Percentiles rank a stretch among this genome's conserved stretches.
phyloP scores from a whole-genome alignment of 2,329 filamentous ascomycete genomes.

The Monosporascus sp. region DNA sequence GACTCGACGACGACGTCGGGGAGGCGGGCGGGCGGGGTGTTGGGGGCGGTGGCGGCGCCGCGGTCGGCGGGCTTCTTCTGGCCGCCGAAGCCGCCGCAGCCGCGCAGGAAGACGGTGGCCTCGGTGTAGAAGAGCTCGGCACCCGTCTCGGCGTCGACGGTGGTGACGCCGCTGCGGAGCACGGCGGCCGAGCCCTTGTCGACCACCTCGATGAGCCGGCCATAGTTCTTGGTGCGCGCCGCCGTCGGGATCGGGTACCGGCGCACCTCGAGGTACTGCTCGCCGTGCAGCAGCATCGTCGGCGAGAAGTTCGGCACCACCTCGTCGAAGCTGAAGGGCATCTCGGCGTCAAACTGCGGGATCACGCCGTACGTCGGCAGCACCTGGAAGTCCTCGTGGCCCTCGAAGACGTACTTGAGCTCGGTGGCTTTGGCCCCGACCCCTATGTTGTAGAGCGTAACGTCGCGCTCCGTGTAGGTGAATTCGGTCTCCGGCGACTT shows the following conservation, averaged over 20 bases:
- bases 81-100: constrained; percentile 85
- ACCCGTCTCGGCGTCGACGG: constrained; percentile 76
- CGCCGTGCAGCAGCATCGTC: constrained; percentile 98
- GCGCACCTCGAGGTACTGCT: constrained; percentile 94
- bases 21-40: constrained; percentile 69
- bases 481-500: constrained; percentile 61
- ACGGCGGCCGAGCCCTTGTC: constrained; percentile 92
- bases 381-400: constrained; percentile 85
- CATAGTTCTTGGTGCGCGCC: constrained; percentile 68
- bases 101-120: constrained; percentile 84
- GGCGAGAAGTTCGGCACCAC: constrained; percentile 94
- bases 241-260: constrained; percentile 88
- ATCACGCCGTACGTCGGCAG: constrained; percentile 95
- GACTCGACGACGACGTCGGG: constrained; percentile 83
- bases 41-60: constrained; percentile 72
- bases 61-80: constrained; percentile 71
- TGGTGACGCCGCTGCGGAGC: constrained; percentile 73
- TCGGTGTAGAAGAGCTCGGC: constrained; percentile 98
- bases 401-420: constrained; percentile 84
- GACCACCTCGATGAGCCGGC: constrained; percentile 83
- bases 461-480: constrained; percentile 78
- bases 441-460: constrained; percentile 93
- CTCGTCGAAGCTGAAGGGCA: constrained; percentile 73
- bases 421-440: constrained; percentile 88
- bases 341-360: constrained; percentile 80